These are phyloP conservation scores for Coniochaeta sp. DNA, from an alignment of 2,329 filamentous ascomycete species.

Conservation along the genomic window DNA sequence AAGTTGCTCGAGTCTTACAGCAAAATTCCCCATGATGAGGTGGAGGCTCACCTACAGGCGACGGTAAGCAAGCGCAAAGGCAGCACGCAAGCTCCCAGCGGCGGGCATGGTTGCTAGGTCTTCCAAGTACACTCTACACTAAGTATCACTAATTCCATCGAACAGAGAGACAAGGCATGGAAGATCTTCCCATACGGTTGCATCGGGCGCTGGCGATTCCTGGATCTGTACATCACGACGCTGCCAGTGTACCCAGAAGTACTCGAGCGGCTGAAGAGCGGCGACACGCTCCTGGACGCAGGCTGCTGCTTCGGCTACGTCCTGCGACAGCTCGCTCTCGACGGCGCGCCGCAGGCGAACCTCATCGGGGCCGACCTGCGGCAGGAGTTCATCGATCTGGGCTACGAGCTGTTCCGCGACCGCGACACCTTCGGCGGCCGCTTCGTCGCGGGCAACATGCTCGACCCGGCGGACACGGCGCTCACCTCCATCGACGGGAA, in stretches of 20 bases:
- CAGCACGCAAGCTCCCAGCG: too few species aligned
- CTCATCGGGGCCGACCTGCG: constrained; percentile 29
- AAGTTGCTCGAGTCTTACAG: constrained; percentile 15
- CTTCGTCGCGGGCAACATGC: constrained; percentile 18
- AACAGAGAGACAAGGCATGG: constrained; percentile 26
- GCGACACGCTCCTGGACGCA: constrained; percentile 26
- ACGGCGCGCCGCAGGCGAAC: constrained; percentile 28
- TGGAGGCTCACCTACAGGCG: constrained; percentile 12
- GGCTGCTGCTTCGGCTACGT: constrained; percentile 37
- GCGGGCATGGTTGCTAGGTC: too few species aligned
- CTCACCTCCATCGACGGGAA: constrained; percentile 13
- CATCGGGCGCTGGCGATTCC: constrained; percentile 30
- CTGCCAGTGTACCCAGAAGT: constrained; percentile 21
- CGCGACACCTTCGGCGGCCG: constrained; percentile 9
- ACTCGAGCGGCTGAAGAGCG: constrained; percentile 18
- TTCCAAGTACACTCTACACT: too few species aligned
- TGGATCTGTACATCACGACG: constrained; percentile 24
- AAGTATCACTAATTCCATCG: too few species aligned
- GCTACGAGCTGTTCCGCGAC: constrained; percentile 25
- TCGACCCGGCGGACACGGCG: constrained; percentile 10
- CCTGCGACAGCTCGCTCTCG: constrained; percentile 30
- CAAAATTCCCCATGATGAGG: constrained; percentile 11
- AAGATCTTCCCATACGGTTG: constrained; percentile 27
- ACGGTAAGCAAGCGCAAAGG: constrained; percentile 10
- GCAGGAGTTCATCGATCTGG: constrained; percentile 22